A percentile compares a stretch with the other conserved stretches of the same genome.
Evolutionary conservation across 2,329 filamentous ascomycete genomes (phyloP).

Genomic region (Colletotrichum euphorbiae): DNA sequence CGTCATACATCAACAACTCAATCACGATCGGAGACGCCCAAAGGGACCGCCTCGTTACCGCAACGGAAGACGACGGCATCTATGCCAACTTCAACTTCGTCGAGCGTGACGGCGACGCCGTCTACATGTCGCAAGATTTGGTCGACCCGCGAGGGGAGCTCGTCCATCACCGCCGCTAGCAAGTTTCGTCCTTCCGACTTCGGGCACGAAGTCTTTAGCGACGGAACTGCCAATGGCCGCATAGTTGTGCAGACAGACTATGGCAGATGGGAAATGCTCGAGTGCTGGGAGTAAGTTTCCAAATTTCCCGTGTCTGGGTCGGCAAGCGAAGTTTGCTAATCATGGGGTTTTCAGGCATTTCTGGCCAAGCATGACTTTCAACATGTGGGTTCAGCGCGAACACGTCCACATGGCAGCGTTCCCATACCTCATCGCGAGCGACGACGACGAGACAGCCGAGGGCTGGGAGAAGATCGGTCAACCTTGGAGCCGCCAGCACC

Average conservation of each 20-base stretch:
- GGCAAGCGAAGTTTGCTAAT: too few relatives aligned
- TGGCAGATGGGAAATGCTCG: constrained; percentile 57
- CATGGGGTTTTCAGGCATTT: neutral
- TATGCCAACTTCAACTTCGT: constrained; percentile 47
- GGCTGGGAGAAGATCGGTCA: constrained; percentile 22
- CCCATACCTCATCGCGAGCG: constrained; percentile 3
- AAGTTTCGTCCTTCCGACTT: constrained; percentile 66
- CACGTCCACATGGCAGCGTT: constrained; percentile 9
- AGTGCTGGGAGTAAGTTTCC: constrained; percentile 57
- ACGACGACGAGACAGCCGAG: neutral
- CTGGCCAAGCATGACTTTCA: constrained; percentile 26
- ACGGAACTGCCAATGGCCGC: constrained; percentile 54
- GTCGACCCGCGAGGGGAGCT: constrained; percentile 55
- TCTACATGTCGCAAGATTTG: constrained; percentile 61
- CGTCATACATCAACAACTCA: constrained; percentile 14
- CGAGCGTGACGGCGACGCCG: constrained; percentile 50
- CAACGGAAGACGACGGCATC: neutral
- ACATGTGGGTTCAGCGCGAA: constrained; percentile 27
- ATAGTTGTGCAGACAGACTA: constrained; percentile 53
- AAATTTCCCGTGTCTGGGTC: too few relatives aligned
- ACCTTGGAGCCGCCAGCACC: neutral
- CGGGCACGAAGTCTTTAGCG: constrained; percentile 62
- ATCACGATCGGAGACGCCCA: constrained; percentile 1
- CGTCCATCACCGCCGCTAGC: constrained; percentile 55
- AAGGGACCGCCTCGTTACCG: constrained; percentile 10